Evolutionary conservation across 148 eudicot genomes (phyloP).

Genomic region (Oxyria digyna): DNA sequence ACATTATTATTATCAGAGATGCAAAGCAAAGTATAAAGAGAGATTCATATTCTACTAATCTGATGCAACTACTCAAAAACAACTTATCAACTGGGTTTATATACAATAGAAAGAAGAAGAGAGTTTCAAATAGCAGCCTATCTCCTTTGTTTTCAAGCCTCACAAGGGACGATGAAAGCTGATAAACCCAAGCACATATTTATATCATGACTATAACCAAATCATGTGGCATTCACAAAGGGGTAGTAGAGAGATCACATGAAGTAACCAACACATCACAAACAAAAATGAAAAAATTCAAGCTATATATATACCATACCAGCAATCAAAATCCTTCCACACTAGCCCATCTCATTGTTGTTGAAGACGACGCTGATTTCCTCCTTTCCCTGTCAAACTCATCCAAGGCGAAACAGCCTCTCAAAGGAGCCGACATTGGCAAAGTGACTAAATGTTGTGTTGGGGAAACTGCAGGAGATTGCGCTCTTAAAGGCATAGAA

Average conservation of each 20-base stretch:
- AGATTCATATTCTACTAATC: background rate
- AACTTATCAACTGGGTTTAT: background rate
- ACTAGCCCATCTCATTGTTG: constrained; percentile 34
- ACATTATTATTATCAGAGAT: no score
- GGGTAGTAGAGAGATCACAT: background rate
- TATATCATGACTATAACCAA: constrained; percentile 4
- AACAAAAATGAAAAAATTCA: constrained; percentile 16
- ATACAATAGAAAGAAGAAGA: background rate
- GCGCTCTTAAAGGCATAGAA: constrained; percentile 31
- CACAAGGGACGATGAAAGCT: background rate
- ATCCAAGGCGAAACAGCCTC: constrained; percentile 35
- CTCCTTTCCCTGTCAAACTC: constrained; percentile 43
- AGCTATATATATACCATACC: constrained; percentile 18
- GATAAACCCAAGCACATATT: constrained; percentile 1
- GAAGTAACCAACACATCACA: background rate
- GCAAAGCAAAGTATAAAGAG: no score
- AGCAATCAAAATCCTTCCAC: constrained; percentile 78
- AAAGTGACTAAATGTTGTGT: constrained; percentile 17
- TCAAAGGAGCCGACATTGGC: constrained; percentile 41
- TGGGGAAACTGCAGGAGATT: constrained; percentile 19
- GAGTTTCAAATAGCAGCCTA: background rate
- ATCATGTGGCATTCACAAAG: constrained; percentile 16
- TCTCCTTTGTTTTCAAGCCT: background rate
- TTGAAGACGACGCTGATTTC: constrained; percentile 35
- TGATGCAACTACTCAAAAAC: background rate